Evolutionary conservation across 257 asterid species (phyloP).

Genomic region (Orobanche coerulescens): DNA sequence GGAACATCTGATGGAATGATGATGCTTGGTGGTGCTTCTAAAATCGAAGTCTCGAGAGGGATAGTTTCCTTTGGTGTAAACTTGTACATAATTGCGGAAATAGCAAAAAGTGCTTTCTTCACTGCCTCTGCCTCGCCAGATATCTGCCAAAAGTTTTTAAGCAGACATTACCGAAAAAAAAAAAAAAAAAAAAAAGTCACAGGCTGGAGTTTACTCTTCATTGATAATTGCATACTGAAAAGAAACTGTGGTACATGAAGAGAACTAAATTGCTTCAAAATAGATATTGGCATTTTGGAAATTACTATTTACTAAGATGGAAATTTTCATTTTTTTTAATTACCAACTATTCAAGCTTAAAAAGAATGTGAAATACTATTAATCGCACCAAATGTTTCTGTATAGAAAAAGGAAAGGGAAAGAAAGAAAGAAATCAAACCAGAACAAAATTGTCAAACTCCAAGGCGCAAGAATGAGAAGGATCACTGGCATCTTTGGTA

Average conservation of each 20-base stretch:
- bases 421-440: slow-evolving; percentile 45
- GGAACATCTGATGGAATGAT: slow-evolving; percentile 87
- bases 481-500: slow-evolving; percentile 67
- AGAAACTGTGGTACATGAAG: slow-evolving; percentile 3
- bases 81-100: slow-evolving; percentile 89
- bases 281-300: slow-evolving; percentile 5
- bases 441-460: slow-evolving; percentile 79
- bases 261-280: neutral
- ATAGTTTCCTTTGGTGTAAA: slow-evolving; percentile 74
- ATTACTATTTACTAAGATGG: slow-evolving; percentile 15
- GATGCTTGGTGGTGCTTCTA: slow-evolving; percentile 75
- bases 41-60: slow-evolving; percentile 66
- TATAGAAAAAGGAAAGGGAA: neutral
- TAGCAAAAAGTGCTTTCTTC: slow-evolving; percentile 77
- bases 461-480: slow-evolving; percentile 78
- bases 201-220: neutral
- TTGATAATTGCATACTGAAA: neutral
- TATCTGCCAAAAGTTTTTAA: slow-evolving; percentile 39
- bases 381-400: slow-evolving; percentile 11
- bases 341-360: neutral
- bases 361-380: neutral
- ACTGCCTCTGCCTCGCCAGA: slow-evolving; percentile 81
- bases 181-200: neutral
- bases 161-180: slow-evolving; percentile 16
- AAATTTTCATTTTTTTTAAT: no score